A percentile compares a stretch with the other conserved stretches of the same genome.
Conservation (phyloP, 2,329 filamentous ascomycete genomes). For the Atkinsonella texensis region DNA sequence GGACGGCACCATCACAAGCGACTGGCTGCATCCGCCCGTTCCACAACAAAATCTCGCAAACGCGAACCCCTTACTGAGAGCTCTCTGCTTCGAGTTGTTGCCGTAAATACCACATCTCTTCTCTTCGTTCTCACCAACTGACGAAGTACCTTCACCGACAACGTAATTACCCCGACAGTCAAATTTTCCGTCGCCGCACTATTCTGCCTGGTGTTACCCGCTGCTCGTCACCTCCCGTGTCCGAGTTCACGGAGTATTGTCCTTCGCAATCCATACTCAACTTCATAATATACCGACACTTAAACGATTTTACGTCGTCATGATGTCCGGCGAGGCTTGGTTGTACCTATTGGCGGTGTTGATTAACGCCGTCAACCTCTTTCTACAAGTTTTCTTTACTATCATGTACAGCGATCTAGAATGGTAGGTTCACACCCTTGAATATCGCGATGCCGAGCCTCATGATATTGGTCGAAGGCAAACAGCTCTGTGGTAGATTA, state of each 20-base stretch:
- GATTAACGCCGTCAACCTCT: constrained; percentile 99
- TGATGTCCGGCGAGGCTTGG: constrained; percentile 97
- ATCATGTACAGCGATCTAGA: constrained; percentile 99
- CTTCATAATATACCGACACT: not conserved
- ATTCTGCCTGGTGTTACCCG: no score
- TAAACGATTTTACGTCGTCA: constrained; percentile 10
- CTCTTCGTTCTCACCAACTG: not conserved
- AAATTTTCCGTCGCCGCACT: not conserved
- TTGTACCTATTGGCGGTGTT: constrained; percentile 94
- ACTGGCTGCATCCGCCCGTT: constrained; percentile 3
- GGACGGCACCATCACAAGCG: not conserved
- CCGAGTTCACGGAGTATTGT: no score
- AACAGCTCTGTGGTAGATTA: not conserved
- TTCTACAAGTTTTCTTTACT: constrained; percentile 99
- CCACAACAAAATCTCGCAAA: constrained; percentile 9
- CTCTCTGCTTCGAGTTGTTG: not conserved
- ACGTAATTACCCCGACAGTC: not conserved
- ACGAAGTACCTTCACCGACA: not conserved
- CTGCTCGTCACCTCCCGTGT: no score
- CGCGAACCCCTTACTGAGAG: not conserved
- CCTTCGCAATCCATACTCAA: not conserved
- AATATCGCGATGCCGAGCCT: not conserved
- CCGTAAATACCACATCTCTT: not conserved
- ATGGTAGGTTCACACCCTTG: constrained; percentile 55
- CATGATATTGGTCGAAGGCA: not conserved